Base-by-base conservation (phyloP, 306 rosid genomes). In the Cyclanthera cordifolia region DNA sequence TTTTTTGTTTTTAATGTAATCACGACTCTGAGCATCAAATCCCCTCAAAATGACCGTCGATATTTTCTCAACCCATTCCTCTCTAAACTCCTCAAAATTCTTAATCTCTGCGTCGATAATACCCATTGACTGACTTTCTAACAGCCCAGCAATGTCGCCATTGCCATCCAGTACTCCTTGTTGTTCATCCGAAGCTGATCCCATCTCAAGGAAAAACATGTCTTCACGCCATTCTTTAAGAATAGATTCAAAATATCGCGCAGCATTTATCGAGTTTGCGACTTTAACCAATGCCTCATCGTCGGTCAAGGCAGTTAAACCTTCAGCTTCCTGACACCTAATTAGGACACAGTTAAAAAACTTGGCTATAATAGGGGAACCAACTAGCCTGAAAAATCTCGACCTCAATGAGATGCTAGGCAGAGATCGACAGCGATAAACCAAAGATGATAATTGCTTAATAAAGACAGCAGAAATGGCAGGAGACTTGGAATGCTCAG, bases 241-340 rank as follows among this genome's bases (percentile, higher is more conserved):
- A 52, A 84, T 85, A 73, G 86, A 82, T 81, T 89, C 91, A 1
- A 84, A 79, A 82, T 84, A 83, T 53, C 69, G 76, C 70, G 91
- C 95, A 65, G 94, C 98, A 80, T 93, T 93, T 69, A 89, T 57
- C 47, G 95, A 93, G 78, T 71, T 73, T 75, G 94, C 81, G 70
- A 89, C 96, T 83, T 93, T 93, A 69, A 71, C 67, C 71, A 93
- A 67, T 78, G 89, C 98, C 76, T 80, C 94, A 51, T 93, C 84
- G 53, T 93, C 87, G 46, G 89, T 83, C 72, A 93, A 70, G 71
- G 96, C 98, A 50, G 98, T 89, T 72, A 87, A 70, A 70, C 96
- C 98, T 82, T 93, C 98, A 71, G 98, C 98, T 80, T 93, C 98
- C 80, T 93, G 96, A 87, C 98, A 93, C 71, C 96, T 87, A 69